Evolutionary conservation across 2,329 filamentous ascomycete genomes (phyloP).

Genomic region (Colletotrichum costaricense): DNA sequence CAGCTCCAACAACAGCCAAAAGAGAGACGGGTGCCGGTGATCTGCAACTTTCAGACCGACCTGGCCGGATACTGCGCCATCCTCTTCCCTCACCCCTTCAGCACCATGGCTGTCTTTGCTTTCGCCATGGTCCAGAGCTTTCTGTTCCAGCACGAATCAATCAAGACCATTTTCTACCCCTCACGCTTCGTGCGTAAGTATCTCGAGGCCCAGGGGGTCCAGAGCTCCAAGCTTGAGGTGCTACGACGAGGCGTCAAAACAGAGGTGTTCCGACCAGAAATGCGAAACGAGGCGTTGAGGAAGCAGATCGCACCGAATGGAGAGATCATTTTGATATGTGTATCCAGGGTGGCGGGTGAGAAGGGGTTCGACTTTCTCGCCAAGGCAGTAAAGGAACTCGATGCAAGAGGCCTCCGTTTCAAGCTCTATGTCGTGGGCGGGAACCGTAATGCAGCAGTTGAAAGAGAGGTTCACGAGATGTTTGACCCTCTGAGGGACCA

Average conservation of each 20-base stretch:
- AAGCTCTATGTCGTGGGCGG: conserved; percentile 76
- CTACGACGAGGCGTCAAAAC: conserved; percentile 75
- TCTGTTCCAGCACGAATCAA: conserved; percentile 70
- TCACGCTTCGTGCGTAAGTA: conserved; percentile 72
- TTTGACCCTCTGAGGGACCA: conserved; percentile 62
- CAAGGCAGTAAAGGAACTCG: conserved; percentile 64
- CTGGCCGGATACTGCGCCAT: conserved; percentile 76
- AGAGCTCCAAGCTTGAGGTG: conserved; percentile 66
- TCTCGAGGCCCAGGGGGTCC: conserved; percentile 67
- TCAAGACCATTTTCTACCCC: conserved; percentile 77
- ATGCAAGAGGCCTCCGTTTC: conserved; percentile 66
- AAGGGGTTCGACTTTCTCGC: conserved; percentile 79
- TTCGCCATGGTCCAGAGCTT: conserved; percentile 74
- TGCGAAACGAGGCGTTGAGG: conserved; percentile 63
- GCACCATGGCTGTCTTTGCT: conserved; percentile 69
- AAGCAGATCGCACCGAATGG: conserved; percentile 67
- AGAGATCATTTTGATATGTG: conserved; percentile 74
- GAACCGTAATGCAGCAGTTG: conserved; percentile 72
- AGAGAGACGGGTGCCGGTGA: conserved; percentile 66
- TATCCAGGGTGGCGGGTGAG: conserved; percentile 75
- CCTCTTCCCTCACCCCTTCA: conserved; percentile 73
- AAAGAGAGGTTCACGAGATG: conserved; percentile 68
- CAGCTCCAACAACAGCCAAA: conserved; percentile 70
- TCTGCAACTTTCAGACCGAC: conserved; percentile 80
- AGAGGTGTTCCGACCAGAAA: conserved; percentile 66